Evolutionary conservation across 106 monocot species (phyloP), one percentile per base, ranked within the genome.

Genomic region (Dactylorhiza incarnata): DNA sequence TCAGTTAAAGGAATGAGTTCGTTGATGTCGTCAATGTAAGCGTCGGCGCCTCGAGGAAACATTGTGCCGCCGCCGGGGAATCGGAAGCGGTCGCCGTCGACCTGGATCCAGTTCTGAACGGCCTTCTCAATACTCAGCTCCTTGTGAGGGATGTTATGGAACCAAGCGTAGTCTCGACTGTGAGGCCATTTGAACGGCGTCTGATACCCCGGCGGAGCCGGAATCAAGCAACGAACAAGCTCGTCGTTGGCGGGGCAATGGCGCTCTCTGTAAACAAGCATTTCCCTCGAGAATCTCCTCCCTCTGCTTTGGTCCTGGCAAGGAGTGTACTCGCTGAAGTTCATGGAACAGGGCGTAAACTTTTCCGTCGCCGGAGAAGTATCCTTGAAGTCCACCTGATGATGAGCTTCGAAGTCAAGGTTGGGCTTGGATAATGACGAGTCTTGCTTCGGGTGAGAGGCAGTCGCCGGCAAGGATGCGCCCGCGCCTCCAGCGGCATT

Each of bases 51-150:
- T 3, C 85, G 73, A 0, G 88, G 88, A 74, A 88, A 88, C 85
- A 80, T 81, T 3, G 88, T 88, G 10, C 88, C 88, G 9, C 88
- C 88, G 5, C 88, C 88, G 45, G 88, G 88, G 68, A 88, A 88
- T 74, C 80, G 50, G 73, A 88, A 88, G 45, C 77, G 59, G 23
- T 88, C 80, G 8, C 88, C 88, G 23, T 88, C 85, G 12, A 85
- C 85, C 68, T 85, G 80, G 43, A 88, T 76, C 88, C 88, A 88
- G 43, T 88, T 85, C 74, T 88, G 88, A n/a, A 84, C 74, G 4
- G 87, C 87, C 79, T 88, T 88, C 82, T 88, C 87, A 29, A 88
- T 74, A 56, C 87, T 88, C 75, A 88, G 82, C 76, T 88, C 87
- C 80, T 88, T 88, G 74, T 88, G 87, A 7, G 87, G 87, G 15